phyloP scores from a whole-genome alignment of 768 basidiomycete genomes.

The Neoboletus subvelutipes region DNA sequence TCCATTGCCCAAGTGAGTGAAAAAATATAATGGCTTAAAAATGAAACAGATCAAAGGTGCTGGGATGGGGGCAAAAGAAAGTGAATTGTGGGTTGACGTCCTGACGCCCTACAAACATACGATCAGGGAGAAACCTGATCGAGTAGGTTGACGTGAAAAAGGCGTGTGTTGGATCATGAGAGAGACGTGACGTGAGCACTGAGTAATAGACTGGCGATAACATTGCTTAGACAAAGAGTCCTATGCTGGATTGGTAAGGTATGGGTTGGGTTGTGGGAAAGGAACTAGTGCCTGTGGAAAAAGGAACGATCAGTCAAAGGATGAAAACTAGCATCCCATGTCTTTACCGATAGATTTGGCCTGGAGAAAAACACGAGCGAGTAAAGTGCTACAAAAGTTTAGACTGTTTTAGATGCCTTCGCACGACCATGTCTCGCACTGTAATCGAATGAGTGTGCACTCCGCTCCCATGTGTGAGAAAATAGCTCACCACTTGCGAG shows the following conservation, averaged over 20 bases:
- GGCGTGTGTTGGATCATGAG: constrained; percentile 3
- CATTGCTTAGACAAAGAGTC: constrained; percentile 14
- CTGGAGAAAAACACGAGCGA: background rate
- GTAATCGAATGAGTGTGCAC: constrained; percentile 8
- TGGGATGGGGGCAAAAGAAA: background rate
- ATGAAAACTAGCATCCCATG: background rate
- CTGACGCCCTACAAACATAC: background rate
- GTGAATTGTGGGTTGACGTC: background rate
- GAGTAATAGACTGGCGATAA: constrained; percentile 14
- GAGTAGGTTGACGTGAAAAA: background rate
- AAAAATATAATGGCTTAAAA: background rate
- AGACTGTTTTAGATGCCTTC: constrained; percentile 73
- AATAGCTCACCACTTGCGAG: constrained; percentile 63
- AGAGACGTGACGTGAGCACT: constrained; percentile 3
- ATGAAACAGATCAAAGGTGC: constrained; percentile 4
- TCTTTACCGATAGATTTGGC: constrained; percentile 9
- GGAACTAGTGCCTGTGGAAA: constrained; percentile 1
- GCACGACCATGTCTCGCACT: constrained; percentile 83
- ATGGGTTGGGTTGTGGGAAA: constrained; percentile 1
- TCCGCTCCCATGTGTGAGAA: background rate
- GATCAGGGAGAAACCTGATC: background rate
- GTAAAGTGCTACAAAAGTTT: constrained; percentile 51
- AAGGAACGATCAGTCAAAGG: background rate
- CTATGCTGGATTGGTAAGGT: constrained; percentile 6
- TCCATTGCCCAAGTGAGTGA: constrained; percentile 6